phyloP scores from a whole-genome alignment of 1,284 basidiomycete species.

The Cerrena zonata region DNA sequence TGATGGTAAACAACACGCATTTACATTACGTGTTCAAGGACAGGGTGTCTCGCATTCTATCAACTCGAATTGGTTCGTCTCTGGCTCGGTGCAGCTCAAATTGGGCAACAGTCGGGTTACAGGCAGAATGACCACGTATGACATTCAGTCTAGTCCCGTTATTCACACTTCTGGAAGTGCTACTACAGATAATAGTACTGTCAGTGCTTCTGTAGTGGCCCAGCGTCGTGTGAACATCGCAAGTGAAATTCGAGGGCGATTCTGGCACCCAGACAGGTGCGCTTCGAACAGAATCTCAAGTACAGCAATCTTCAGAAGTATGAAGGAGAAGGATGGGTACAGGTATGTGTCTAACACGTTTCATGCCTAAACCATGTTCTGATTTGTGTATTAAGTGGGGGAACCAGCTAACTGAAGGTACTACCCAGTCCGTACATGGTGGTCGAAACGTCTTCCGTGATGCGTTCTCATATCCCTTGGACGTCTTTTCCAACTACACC shows the following conservation, averaged over 20 bases:
- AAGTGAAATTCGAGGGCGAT: neutral
- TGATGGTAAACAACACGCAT: constrained; percentile 57
- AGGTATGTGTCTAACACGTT: neutral
- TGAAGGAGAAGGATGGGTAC: neutral
- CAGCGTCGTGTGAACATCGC: neutral
- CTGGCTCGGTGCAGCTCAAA: constrained; percentile 59
- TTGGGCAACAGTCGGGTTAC: constrained; percentile 53
- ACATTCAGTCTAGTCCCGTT: constrained; percentile 32
- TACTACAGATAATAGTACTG: neutral
- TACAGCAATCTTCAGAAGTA: neutral
- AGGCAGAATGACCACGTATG: constrained; percentile 53
- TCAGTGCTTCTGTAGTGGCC: neutral
- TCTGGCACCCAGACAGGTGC: neutral
- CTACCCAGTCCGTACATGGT: constrained; percentile 29
- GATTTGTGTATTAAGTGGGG: constrained; percentile 22
- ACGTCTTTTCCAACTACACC: constrained; percentile 32
- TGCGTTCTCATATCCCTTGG: constrained; percentile 34
- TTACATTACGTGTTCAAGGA: constrained; percentile 66
- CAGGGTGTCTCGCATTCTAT: constrained; percentile 57
- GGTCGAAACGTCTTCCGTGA: constrained; percentile 29
- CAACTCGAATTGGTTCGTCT: constrained; percentile 69
- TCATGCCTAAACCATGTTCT: neutral
- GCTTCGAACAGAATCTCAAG: neutral
- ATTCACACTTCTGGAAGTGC: neutral
- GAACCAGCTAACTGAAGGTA: constrained; percentile 32